Evolutionary conservation across 2,329 filamentous ascomycete genomes (phyloP).

Genomic region (Fusarium anguioides): DNA sequence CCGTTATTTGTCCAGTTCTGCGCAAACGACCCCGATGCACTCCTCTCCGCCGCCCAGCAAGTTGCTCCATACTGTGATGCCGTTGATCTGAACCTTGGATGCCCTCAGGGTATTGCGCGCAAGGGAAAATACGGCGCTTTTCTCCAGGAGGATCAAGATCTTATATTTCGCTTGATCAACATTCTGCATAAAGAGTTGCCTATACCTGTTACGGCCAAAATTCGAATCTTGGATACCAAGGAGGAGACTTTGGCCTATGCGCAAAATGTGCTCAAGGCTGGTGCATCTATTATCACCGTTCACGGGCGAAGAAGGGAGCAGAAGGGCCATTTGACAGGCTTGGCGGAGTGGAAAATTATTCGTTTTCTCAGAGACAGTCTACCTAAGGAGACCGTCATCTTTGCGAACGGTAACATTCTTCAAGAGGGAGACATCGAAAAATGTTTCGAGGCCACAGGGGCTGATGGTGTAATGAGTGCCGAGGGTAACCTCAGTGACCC

Average conservation of each 20-base stretch:
- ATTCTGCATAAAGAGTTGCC: constrained; percentile 81
- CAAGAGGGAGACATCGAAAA: constrained; percentile 79
- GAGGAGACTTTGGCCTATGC: constrained; percentile 92
- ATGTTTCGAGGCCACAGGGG: constrained; percentile 86
- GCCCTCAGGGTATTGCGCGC: constrained; percentile 93
- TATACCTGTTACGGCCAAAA: constrained; percentile 93
- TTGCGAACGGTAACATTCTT: constrained; percentile 95
- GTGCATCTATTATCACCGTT: constrained; percentile 92
- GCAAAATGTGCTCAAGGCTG: constrained; percentile 84
- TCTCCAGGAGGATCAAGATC: constrained; percentile 88
- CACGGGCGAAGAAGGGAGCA: constrained; percentile 91
- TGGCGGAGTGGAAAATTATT: constrained; percentile 92
- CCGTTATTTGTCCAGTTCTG: constrained; percentile 98
- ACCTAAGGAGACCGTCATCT: constrained; percentile 88
- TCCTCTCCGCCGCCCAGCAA: constrained; percentile 80
- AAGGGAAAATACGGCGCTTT: constrained; percentile 95
- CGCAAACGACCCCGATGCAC: constrained; percentile 83
- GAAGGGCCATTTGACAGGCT: constrained; percentile 93
- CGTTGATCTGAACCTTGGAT: constrained; percentile 94
- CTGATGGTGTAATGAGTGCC: constrained; percentile 94
- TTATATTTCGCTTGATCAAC: constrained; percentile 85
- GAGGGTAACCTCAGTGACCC: constrained; percentile 96
- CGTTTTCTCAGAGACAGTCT: constrained; percentile 84
- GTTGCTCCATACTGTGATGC: constrained; percentile 93
- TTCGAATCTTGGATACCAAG: constrained; percentile 85